phyloP scores from a whole-genome alignment of 73 alveolate species.

The Tetrahymena borealis region DNA sequence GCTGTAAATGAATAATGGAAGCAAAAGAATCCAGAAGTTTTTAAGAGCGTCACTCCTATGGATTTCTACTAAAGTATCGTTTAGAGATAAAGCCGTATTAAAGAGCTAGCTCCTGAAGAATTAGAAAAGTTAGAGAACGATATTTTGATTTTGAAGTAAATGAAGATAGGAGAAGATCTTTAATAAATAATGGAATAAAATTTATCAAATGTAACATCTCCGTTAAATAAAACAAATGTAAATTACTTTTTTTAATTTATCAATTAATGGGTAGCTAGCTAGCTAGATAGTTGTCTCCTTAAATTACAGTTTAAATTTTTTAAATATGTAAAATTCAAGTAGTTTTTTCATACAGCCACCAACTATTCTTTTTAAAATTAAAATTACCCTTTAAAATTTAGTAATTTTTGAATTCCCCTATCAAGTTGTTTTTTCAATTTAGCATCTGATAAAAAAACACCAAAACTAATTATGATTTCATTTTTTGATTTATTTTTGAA shows the following conservation, averaged over 20 bases:
- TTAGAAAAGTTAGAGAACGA: not conserved
- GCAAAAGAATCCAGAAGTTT: not conserved
- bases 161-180: not conserved
- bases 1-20: not conserved
- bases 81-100: not conserved
- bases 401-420: too few species aligned
- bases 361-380: too few species aligned
- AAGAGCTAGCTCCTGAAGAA: not conserved
- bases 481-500: too few species aligned
- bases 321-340: too few species aligned
- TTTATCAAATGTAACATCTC: not conserved
- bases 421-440: too few species aligned
- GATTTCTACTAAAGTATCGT: not conserved
- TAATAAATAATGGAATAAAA: not conserved
- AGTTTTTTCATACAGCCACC: too few species aligned
- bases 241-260: not conserved
- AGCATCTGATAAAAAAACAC: too few species aligned
- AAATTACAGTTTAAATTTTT: too few species aligned
- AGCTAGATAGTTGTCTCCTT: too few species aligned
- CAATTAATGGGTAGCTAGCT: too few species aligned
- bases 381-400: too few species aligned
- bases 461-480: too few species aligned
- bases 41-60: not conserved
- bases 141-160: not conserved
- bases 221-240: not conserved